Base-by-base conservation (phyloP, 495 filamentous ascomycete genomes). In the Rhypophila decipiens region DNA sequence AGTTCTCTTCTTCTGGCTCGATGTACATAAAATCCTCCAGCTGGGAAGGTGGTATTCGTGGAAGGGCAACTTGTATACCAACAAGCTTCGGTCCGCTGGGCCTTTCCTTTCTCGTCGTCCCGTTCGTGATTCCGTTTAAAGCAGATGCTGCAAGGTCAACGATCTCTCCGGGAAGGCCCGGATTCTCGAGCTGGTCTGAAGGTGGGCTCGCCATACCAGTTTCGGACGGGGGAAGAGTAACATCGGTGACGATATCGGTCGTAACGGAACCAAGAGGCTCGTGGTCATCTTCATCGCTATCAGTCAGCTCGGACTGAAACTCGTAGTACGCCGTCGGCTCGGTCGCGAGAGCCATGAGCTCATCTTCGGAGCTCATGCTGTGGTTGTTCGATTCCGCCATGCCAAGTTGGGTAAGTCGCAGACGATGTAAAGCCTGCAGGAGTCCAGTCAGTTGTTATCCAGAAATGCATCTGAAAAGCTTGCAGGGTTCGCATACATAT, bases 21-120 rank as follows among this genome's bases (percentile, higher is more conserved):
- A 61, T 22, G 5, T 52, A 27, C 23, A 34, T 29, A 27, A 51
- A 64, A 10, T 20, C 36, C 0, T 46, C 53, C 41, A 51, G 49
- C 24, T 44, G 15, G 13, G 17, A 24, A 17, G 39, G 44, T 1
- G 56, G 3, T 7, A 64, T 10, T 53, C 51, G 56, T 1, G 42
- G 53, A 13, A 64, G 24, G n/a, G 41, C 21, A 11, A 64, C 56
- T 23, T 62, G 56, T 18, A 64, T 58, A 29, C 42, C 42, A 22
- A 59, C 53, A 9, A 35, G 8, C 5, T 18, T 47, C 22, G 24
- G 21, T n/a, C 35, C n/a, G 15, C 19, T 24, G n/a, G 23, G n/a
- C n/a, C n/a, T n/a, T n/a, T n/a, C n/a, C n/a, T n/a, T n/a, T n/a
- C n/a, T n/a, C n/a, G n/a, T n/a, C n/a, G n/a, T n/a, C n/a, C n/a